A percentile compares a stretch with the other conserved stretches of the same genome.
These are phyloP conservation scores for Akanthomyces dipterigenus DNA, from an alignment of 2,329 filamentous ascomycete genomes.

Conservation along the genomic window DNA sequence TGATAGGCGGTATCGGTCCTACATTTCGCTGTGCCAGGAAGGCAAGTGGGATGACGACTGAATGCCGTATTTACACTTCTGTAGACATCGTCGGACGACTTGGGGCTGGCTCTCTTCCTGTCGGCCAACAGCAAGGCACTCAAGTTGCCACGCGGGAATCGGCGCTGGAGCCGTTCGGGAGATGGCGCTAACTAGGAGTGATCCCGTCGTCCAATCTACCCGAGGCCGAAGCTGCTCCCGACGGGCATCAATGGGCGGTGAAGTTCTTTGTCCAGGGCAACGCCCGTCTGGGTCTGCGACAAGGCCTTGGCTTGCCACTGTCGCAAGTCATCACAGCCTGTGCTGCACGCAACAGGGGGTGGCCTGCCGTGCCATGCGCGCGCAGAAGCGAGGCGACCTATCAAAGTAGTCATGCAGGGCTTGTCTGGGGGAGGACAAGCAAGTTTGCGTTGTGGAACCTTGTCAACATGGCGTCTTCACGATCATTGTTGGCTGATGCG, in stretches of 20 bases:
- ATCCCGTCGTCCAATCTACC: not conserved
- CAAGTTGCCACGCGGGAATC: not conserved
- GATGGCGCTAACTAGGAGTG: not conserved
- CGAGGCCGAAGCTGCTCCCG: not conserved
- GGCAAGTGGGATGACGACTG: not conserved
- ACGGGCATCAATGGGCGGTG: not conserved
- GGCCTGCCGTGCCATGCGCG: not conserved
- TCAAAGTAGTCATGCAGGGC: not conserved
- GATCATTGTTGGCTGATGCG: not conserved
- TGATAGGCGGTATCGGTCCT: not conserved
- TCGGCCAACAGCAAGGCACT: not conserved
- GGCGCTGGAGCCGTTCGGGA: not conserved
- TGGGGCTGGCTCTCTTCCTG: not conserved
- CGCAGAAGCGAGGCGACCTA: not conserved
- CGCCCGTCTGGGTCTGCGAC: not conserved
- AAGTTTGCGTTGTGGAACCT: conserved; percentile 2
- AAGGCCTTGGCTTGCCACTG: not conserved
- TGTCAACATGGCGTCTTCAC: not conserved
- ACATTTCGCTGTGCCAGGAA: not conserved
- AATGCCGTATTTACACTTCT: not conserved
- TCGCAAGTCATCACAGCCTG: not conserved
- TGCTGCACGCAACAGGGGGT: too few relatives aligned
- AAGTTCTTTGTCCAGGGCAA: not conserved
- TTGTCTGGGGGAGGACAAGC: not conserved
- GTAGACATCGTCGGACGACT: not conserved